Evolutionary conservation across 164 flowering plant species (phyloP), one percentile per base, ranked within the genome.

Genomic region (Aristolochia contorta): DNA sequence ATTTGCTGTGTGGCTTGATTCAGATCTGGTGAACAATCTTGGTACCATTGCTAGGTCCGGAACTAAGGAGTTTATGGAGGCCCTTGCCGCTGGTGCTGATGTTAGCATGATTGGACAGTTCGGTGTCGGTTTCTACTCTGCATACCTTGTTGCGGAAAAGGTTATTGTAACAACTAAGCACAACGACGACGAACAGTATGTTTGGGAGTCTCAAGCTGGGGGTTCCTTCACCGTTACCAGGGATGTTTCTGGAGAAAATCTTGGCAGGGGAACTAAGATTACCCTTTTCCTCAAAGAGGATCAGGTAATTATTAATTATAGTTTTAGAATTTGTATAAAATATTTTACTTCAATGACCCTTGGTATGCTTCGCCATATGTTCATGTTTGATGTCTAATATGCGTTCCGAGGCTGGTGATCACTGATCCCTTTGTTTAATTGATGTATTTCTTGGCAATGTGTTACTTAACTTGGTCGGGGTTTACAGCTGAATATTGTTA

Each of bases 61-160:
- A 2, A 80, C 84, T 16, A 80, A 77, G 69, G 84, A 80, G 64
- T 80, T 80, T 67, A 80, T 80, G 83, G 83, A 80, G 58, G 83
- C 83, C 15, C 48, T 75, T 45, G 61, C 61, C 18, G 80, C 80
- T 12, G 80, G 80, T 1, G 80, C 83, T 41, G 79, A 79, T 63
- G 76, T 79, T 30, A 80, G 84, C 75, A 80, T 80, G 84, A 80
- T 77, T 30, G 83, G 83, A 7, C 80, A 79, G 43, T 79, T 79
- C 32, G 82, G 80, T 37, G 82, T 79, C 5, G 82, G 82, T 19
- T 79, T 79, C 67, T 79, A 79, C 70, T 79, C 82, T 12, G 72
- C 83, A 18, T 79, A 77, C 56, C 67, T 77, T 10, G 81, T 75
- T 49, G 84, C 78, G 0, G 84, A 80, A 68, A 80, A 74, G 64